Evolutionary conservation across 805 yeast genomes (phyloP).

Genomic region (Candida adriatica): DNA sequence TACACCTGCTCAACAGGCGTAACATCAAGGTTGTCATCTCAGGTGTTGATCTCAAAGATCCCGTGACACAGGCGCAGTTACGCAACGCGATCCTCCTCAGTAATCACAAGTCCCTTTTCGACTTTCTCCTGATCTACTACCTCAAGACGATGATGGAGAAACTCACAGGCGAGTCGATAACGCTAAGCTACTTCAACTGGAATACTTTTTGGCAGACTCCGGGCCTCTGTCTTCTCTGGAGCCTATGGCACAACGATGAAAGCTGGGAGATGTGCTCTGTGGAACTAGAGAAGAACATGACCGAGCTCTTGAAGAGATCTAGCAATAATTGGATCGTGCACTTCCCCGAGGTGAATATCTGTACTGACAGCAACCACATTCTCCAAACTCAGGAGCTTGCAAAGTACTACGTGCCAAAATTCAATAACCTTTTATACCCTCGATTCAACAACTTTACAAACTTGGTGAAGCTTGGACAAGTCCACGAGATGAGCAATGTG

Average conservation of each 20-base stretch:
- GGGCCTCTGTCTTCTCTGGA: slow-evolving; percentile 36
- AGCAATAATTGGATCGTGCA: slow-evolving; percentile 56
- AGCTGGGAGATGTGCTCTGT: slow-evolving; percentile 43
- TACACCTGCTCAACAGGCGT: slow-evolving; percentile 19
- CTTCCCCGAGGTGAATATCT: slow-evolving; percentile 83
- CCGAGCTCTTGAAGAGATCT: slow-evolving; percentile 26
- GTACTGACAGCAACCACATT: slow-evolving; percentile 38
- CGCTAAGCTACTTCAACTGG: slow-evolving; percentile 65
- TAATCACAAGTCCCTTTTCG: slow-evolving; percentile 67
- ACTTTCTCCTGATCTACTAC: slow-evolving; percentile 47
- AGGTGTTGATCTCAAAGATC: slow-evolving; percentile 21
- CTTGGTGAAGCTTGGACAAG: slow-evolving; percentile 27
- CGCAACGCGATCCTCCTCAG: slow-evolving; percentile 32
- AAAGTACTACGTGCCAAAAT: slow-evolving; percentile 51
- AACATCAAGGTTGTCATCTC: slow-evolving; percentile 22
- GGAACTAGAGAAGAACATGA: slow-evolving; percentile 30
- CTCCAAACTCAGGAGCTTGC: slow-evolving; percentile 49
- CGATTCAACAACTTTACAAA: slow-evolving; percentile 56
- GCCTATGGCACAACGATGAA: slow-evolving; percentile 54
- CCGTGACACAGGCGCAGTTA: slow-evolving; percentile 16
- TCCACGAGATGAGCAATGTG: slow-evolving; percentile 14
- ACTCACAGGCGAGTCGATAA: slow-evolving; percentile 13
- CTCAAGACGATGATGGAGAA: slow-evolving; percentile 24
- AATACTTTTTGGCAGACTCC: slow-evolving; percentile 59
- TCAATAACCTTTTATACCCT: slow-evolving; percentile 67